Percentiles rank a stretch among this genome's conserved stretches.
phyloP scores from a whole-genome alignment of 2,329 filamentous ascomycete species.

The Incumbomyces delicatus region DNA sequence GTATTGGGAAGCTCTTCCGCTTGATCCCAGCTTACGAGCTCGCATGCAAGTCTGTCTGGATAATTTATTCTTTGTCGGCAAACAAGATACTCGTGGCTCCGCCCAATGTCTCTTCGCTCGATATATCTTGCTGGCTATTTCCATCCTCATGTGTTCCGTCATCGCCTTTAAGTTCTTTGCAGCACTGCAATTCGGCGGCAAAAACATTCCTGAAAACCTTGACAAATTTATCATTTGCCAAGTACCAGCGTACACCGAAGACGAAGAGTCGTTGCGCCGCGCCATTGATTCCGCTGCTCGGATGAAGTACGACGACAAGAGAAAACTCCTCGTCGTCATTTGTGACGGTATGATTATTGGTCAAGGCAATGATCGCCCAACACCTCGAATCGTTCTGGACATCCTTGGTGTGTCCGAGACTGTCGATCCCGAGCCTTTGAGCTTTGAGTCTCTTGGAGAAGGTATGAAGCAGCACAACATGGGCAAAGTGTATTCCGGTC shows the following conservation, averaged over 20 bases:
- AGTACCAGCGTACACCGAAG: constrained; percentile 95
- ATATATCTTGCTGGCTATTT: constrained; percentile 81
- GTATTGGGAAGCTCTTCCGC: constrained; percentile 62
- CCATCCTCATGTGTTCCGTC: constrained; percentile 66
- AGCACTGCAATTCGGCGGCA: constrained; percentile 83
- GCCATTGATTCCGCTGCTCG: constrained; percentile 92
- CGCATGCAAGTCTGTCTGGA: constrained; percentile 78
- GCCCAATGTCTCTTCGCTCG: constrained; percentile 73
- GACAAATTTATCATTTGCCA: constrained; percentile 99
- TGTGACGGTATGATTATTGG: constrained; percentile 99
- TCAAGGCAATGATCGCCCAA: constrained; percentile 92
- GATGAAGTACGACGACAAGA: constrained; percentile 97
- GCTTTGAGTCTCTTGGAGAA: constrained; percentile 92
- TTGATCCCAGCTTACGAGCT: constrained; percentile 47
- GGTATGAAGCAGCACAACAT: constrained; percentile 98
- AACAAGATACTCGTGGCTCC: constrained; percentile 85
- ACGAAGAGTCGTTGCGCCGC: constrained; percentile 91
- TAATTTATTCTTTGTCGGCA: constrained; percentile 89
- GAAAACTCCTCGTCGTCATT: constrained; percentile 83
- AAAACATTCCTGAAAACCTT: constrained; percentile 86
- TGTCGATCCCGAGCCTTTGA: constrained; percentile 88
- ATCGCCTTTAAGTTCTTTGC: constrained; percentile 96
- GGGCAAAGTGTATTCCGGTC: constrained; percentile 95
- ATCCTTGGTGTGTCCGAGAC: constrained; percentile 91
- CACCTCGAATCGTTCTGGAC: constrained; percentile 89